These are phyloP conservation scores for Pythium biforme DNA, from an alignment of 352 stramenopile genomes.

Conservation along the genomic window DNA sequence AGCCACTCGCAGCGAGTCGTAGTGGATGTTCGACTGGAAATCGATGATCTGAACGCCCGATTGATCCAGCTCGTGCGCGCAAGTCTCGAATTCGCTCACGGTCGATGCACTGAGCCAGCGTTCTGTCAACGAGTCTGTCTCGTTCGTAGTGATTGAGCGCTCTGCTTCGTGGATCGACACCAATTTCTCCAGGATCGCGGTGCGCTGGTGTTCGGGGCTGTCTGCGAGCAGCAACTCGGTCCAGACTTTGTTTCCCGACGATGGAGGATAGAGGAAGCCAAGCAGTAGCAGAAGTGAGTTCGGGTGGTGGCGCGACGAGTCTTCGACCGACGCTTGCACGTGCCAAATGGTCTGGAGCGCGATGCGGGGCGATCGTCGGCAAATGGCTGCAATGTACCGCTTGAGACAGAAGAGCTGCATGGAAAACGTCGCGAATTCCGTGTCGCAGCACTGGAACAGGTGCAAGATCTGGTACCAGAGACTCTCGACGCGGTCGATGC, in stretches of 20 bases:
- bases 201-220: constrained; percentile 56
- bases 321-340: constrained; percentile 59
- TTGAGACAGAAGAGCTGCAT: constrained; percentile 67
- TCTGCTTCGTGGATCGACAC: constrained; percentile 33
- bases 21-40: constrained; percentile 71
- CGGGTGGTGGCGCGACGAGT: constrained; percentile 51
- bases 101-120: constrained; percentile 58
- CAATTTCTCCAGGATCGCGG: constrained; percentile 46
- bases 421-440: constrained; percentile 41
- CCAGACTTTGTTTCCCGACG: constrained; percentile 41
- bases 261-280: constrained; percentile 57
- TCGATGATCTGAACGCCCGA: constrained; percentile 60
- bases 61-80: constrained; percentile 40
- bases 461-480: constrained; percentile 82
- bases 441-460: constrained; percentile 70
- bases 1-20: constrained; percentile 52
- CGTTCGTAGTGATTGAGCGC: constrained; percentile 43
- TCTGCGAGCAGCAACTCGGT: constrained; percentile 57
- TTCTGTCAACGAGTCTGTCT: constrained; percentile 53
- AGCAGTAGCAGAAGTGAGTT: constrained; percentile 63
- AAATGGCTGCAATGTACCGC: constrained; percentile 70
- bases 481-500: constrained; percentile 70
- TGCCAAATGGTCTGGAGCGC: constrained; percentile 82
- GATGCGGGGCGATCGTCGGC: constrained; percentile 62
- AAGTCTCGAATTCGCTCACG: constrained; percentile 48